phyloP scores from a whole-genome alignment of 208 protist genomes.

The Vickermania ingenoplastis region DNA sequence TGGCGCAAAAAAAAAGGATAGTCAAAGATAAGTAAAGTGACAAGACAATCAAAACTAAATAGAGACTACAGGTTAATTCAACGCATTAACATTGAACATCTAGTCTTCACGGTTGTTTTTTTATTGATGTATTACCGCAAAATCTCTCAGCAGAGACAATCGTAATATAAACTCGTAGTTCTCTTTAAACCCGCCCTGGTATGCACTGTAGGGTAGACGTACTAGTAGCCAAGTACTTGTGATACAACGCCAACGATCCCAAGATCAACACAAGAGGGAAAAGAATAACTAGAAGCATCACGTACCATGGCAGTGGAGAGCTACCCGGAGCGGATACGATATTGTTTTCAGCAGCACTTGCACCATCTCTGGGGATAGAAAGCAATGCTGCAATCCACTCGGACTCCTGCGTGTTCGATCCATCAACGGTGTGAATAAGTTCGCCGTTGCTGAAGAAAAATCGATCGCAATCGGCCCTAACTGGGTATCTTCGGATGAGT shows the following conservation, averaged over 20 bases:
- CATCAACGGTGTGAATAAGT: not conserved
- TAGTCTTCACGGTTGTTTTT: no score
- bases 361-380: not conserved
- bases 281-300: not conserved
- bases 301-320: not conserved
- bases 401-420: not conserved
- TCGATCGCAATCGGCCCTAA: not conserved
- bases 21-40: constrained; percentile 1
- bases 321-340: no score
- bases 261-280: not conserved
- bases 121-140: not conserved
- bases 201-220: no score
- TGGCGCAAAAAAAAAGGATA: constrained; percentile 1
- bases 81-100: not conserved
- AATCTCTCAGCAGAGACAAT: not conserved
- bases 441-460: not conserved
- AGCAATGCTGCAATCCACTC: not conserved
- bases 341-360: no score
- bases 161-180: constrained; percentile 20
- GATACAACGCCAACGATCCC: not conserved
- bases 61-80: not conserved
- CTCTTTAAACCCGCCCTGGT: no score
- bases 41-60: not conserved
- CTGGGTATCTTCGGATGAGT: not conserved
- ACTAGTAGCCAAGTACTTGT: constrained; percentile 10